Evolutionary conservation across 2,329 filamentous ascomycete species (phyloP), one percentile per base, ranked within the genome.

Genomic region (Elsinoe perseae): DNA sequence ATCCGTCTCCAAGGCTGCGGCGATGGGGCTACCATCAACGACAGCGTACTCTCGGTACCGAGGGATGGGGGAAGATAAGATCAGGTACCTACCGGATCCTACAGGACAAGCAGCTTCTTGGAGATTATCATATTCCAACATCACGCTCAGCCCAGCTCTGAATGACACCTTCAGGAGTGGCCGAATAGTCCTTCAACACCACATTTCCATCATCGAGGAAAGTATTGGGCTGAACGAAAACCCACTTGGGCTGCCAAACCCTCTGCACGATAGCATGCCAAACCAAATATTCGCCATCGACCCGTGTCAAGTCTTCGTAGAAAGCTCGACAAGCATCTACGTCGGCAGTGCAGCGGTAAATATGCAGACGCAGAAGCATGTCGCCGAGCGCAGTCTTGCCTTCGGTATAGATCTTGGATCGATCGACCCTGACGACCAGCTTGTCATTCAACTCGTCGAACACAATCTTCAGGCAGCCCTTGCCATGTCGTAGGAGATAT

Each of bases 181-280:
- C 79, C 63, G 95, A 88, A 71, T 96, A 96, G 73, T 96, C 89
- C 73, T 85, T 87, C 70, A 95, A 72, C 10, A 77, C 79, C 27
- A 95, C 87, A 68, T 84, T 80, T 57, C 86, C 87, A 0, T 71
- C 72, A 60, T 73, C 71, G 36, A 93, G 67, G 56, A 84, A 79
- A 0, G 92, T 96, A 71, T 95, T 97, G 58, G 89, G 89, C 75
- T 96, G 91, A 54, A 96, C 89, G 74, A 95, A 96, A 42, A 96
- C 85, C 76, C 90, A 91, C 58, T 87, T 77, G 14, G 87, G 87
- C 72, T 87, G 85, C 74, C 88, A 89, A 71, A 88, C 87, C 64
- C 79, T 77, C 36, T 91, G 72, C 21, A 92, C 80, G 43, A 86
- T 82, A 56, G 92, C 79, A 25, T 96, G 82, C 72, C 85, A 86